Evolutionary conservation across 73 alveolate genomes (phyloP), one percentile per base, ranked within the genome.

Genomic region (Halteria grandinella): DNA sequence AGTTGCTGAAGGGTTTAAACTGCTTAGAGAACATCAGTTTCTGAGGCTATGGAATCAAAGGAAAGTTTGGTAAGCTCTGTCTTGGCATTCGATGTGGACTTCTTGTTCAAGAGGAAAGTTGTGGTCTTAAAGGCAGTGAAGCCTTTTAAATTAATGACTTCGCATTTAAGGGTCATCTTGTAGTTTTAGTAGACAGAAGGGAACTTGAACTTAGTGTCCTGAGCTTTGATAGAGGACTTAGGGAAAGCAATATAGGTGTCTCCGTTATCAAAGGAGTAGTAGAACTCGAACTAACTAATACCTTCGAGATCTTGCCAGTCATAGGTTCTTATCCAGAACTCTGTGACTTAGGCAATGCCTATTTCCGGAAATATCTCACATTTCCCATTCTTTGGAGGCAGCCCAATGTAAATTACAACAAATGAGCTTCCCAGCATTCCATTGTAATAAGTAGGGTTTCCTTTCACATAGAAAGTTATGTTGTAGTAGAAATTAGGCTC

Each of bases 201-300:
- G 21, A 1, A 49, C 1, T 40, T 40, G 43, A 10, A 59, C 24
- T 14, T 60, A 37, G 51, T 39, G 37, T 5, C 37, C 7, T 3
- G 41, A 2, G 5, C 18, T 18, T 37, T 3, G 39, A 8, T 8
- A 8, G 2, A 36, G 6, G 14, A 40, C 59, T 6, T 4, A n/a
- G 23, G 55, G 1, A 60, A 5, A 1, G 77, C 60, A 10, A 60
- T 12, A 40, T 36, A 60, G 20, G 27, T 21, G 1, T 37, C 43
- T 10, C 77, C 77, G 18, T 45, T 59, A 37, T 60, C 77, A 55
- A 37, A 40, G n/a, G 77, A 60, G 21, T 60, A 60, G 20, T 21
- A 60, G 24, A 11, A 60, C 1, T 60, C 58, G 24, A 40, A 60
- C 5, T 40, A 8, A 21, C 24, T 41, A 3, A 60, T 32, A 1